Conservation (phyloP, 495 filamentous ascomycete species). For the Neurospora intermedia region DNA sequence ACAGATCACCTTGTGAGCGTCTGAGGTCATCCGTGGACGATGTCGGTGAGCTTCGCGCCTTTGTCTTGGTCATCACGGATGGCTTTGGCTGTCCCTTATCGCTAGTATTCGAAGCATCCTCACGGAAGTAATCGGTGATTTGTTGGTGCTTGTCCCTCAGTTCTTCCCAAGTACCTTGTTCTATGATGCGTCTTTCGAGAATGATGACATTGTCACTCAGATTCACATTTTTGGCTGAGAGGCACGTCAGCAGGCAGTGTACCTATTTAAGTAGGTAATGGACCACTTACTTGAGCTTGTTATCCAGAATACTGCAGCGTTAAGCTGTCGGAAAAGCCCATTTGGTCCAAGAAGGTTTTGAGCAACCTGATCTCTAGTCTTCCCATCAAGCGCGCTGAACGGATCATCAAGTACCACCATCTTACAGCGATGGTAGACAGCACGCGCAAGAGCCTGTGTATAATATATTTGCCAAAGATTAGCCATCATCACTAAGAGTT, state of each 20-base stretch:
- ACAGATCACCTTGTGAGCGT: conserved; percentile 9
- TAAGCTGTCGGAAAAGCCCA: conserved; percentile 25
- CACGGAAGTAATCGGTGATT: conserved; percentile 11
- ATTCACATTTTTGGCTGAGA: conserved; percentile 9
- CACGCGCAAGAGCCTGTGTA: conserved; percentile 24
- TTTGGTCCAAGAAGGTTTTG: conserved; percentile 26
- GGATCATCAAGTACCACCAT: conserved; percentile 29
- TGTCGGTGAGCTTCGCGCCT: background rate
- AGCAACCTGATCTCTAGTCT: conserved; percentile 29
- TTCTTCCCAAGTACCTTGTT: conserved; percentile 16
- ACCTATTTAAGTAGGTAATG: background rate
- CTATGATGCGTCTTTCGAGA: conserved; percentile 10
- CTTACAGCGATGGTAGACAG: conserved; percentile 21
- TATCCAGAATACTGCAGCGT: conserved; percentile 32
- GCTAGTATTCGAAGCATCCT: background rate
- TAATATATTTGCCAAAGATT: background rate
- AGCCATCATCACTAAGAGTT: background rate
- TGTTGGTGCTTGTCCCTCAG: conserved; percentile 4
- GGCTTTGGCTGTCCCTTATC: background rate
- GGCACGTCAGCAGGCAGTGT: background rate
- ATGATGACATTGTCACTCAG: conserved; percentile 15
- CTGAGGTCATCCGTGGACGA: background rate
- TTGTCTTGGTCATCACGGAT: background rate
- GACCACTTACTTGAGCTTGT: conserved; percentile 21
- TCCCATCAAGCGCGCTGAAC: conserved; percentile 27